Evolutionary conservation across 768 basidiomycete genomes (phyloP), one percentile per base, ranked within the genome.

Genomic region (Suillus fuscotomentosus): DNA sequence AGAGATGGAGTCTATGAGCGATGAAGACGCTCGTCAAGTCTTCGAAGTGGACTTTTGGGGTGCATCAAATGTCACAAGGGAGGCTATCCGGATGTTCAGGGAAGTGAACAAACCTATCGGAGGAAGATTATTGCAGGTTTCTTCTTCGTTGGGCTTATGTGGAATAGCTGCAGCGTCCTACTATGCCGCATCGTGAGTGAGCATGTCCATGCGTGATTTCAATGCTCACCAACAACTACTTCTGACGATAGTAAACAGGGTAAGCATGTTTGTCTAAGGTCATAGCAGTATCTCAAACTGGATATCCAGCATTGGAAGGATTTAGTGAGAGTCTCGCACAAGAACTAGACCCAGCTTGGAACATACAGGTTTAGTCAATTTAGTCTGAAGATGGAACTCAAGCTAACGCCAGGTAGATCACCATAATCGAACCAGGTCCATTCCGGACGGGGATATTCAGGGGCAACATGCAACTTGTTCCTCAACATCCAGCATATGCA

Each of bases 41-140:
- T 81, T 84, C 45, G 81, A 82, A 22, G 74, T 78, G 43, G 72
- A 78, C 60, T 78, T 75, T 38, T 78, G 75, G 72, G 75, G 76
- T 7, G 71, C 75, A 42, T 63, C 65, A 0, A 65, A 66, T 41
- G 78, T 79, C 39, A 76, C 67, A 39, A 66, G 64, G 34, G 77
- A 73, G 48, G 77, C 78, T 0, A 66, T 81, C 42, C 61, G 63
- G 42, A 70, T 73, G 61, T 78, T 80, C 66, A 72, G 80, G 22
- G 80, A 80, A 20, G 69, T 72, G 2, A 80, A 80, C 61, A 66
- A 73, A 10, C 74, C 79, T 13, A 64, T 22, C 7, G 77, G 78
- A 0, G 80, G 80, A 3, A 73, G 71, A 17, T 68, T 81, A 1
- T 66, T 80, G n/a, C 78, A 81, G 51, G 60, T 72, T 55, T 76